These are phyloP conservation scores for Daucus carota DNA, from an alignment of 129 eudicot species.

Conservation along the genomic window DH1_v3.0 NC_030386.2:39966501-39967000, in stretches of 20 bases:
- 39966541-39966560: conserved; percentile 76
- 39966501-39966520: conserved; percentile 73
- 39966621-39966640: conserved; percentile 74
- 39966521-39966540: conserved; percentile 48
- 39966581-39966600: conserved; percentile 50
- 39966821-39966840: conserved; percentile 19
- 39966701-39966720: conserved; percentile 22
- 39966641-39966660: conserved; percentile 70
- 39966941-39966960: conserved; percentile 78
- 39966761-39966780: conserved; percentile 68
- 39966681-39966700: conserved; percentile 18
- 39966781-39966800: conserved; percentile 57
- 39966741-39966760: conserved; percentile 58
- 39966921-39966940: conserved; percentile 80
- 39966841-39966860: conserved; percentile 53
- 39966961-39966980: conserved; percentile 57
- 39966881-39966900: conserved; percentile 97
- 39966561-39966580: conserved; percentile 64
- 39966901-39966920: conserved; percentile 89
- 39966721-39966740: conserved; percentile 28
- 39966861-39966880: conserved; percentile 79
- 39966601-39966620: conserved; percentile 80
- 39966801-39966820: conserved; percentile 48
- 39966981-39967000: background rate
- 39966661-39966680: conserved; percentile 38